Evolutionary conservation across 495 filamentous ascomycete genomes (phyloP).

Genomic region (Podospora sp.): DNA sequence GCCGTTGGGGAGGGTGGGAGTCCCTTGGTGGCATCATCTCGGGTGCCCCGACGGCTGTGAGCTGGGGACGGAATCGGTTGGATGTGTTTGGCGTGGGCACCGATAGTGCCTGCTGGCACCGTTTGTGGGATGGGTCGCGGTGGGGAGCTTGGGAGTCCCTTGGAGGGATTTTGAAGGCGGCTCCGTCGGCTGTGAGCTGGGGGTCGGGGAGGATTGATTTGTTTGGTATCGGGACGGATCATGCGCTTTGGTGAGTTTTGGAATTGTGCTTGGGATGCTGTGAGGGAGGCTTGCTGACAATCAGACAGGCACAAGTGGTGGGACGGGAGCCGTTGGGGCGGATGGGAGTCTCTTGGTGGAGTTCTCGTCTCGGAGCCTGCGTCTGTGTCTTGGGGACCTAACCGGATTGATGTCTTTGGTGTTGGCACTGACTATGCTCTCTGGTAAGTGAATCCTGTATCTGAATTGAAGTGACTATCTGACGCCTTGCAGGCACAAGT

Average conservation of each 20-base stretch:
- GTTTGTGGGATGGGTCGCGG: constrained; percentile 16
- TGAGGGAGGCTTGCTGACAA: not conserved
- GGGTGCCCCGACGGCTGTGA: constrained; percentile 25
- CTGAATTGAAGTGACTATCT: not conserved
- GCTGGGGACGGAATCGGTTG: constrained; percentile 29
- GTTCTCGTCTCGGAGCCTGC: constrained; percentile 23
- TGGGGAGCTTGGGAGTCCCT: constrained; percentile 30
- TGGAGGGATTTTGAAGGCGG: constrained; percentile 26
- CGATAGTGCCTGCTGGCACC: constrained; percentile 37
- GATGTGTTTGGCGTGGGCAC: constrained; percentile 34
- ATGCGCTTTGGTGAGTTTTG: constrained; percentile 16
- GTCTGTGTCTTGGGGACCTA: constrained; percentile 35
- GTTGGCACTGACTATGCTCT: constrained; percentile 23
- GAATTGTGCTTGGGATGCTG: not conserved
- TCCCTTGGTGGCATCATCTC: constrained; percentile 30
- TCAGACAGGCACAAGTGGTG: constrained; percentile 34
- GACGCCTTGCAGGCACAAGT: constrained; percentile 21
- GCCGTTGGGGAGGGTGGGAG: constrained; percentile 32
- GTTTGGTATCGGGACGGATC: constrained; percentile 28
- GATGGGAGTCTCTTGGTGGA: constrained; percentile 34
- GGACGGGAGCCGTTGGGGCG: constrained; percentile 34
- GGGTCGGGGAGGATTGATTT: constrained; percentile 36
- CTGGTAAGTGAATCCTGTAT: not conserved
- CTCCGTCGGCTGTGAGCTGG: constrained; percentile 25
- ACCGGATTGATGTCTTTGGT: constrained; percentile 32